Conservation (phyloP, 345 rosid species). For the Hypericum androsaemum region DNA sequence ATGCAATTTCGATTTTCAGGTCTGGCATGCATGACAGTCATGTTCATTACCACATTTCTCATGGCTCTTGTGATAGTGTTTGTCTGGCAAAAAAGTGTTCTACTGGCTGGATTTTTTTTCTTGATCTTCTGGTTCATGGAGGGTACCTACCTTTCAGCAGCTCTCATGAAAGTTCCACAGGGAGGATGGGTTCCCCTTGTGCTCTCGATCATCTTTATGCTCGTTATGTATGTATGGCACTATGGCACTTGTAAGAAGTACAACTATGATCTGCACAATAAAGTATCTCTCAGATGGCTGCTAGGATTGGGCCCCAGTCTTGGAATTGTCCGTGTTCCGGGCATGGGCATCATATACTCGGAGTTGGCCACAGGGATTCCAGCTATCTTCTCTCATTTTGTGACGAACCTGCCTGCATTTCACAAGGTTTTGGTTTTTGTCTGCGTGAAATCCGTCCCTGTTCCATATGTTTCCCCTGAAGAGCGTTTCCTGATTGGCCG, state of each 20-base stretch:
- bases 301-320: not conserved
- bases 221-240: not conserved
- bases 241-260: not conserved
- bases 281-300: not conserved
- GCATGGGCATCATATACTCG: not conserved
- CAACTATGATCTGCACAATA: not conserved
- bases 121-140: not conserved
- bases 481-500: slow-evolving; percentile 72
- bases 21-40: not conserved
- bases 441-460: not conserved
- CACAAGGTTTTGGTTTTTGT: not conserved
- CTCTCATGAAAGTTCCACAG: not conserved
- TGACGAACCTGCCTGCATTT: slow-evolving; percentile 1
- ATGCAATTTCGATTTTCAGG: not conserved
- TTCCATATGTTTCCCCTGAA: slow-evolving; percentile 13
- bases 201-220: not conserved
- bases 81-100: not conserved
- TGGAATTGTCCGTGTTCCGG: not conserved
- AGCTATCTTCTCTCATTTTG: not conserved
- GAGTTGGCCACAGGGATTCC: not conserved
- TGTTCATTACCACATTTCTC: slow-evolving; percentile 3
- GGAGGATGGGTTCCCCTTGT: slow-evolving; percentile 2
- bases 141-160: not conserved
- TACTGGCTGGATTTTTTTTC: not conserved
- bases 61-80: not conserved